Evolutionary conservation across 2,329 filamentous ascomycete genomes (phyloP).

Genomic region (Fusarium acutatum): DNA sequence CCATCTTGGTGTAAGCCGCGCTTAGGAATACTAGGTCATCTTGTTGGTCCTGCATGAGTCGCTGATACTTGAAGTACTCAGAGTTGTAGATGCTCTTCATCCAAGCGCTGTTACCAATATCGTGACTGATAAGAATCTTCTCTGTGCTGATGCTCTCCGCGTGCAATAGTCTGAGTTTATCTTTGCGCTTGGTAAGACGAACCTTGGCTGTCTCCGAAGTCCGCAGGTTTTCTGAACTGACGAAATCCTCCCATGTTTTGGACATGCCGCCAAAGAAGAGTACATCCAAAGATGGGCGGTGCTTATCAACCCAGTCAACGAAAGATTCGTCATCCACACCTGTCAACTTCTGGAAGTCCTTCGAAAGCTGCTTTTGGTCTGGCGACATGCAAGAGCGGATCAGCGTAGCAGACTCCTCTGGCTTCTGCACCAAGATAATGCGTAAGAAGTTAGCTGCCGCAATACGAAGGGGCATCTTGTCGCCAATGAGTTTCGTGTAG

Average conservation of each 20-base stretch:
- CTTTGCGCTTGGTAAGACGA: conserved; percentile 78
- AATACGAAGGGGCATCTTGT: conserved; percentile 71
- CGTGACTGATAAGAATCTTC: conserved; percentile 80
- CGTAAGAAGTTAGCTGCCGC: conserved; percentile 87
- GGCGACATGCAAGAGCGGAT: conserved; percentile 75
- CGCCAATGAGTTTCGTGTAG: conserved; percentile 85
- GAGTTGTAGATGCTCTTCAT: conserved; percentile 94
- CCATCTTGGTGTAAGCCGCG: conserved; percentile 79
- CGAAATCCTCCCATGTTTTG: conserved; percentile 88
- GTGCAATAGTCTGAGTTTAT: conserved; percentile 84
- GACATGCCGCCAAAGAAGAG: conserved; percentile 86
- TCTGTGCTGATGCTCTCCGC: conserved; percentile 73
- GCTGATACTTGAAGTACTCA: conserved; percentile 90
- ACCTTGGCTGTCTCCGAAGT: conserved; percentile 78
- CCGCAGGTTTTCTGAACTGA: conserved; percentile 79
- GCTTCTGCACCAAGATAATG: conserved; percentile 94
- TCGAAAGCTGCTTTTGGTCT: conserved; percentile 75
- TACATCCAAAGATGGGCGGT: conserved; percentile 79
- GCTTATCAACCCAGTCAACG: conserved; percentile 85
- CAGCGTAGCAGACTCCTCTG: conserved; percentile 78
- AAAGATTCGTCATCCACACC: conserved; percentile 92
- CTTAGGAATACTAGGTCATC: conserved; percentile 84
- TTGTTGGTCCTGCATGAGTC: conserved; percentile 89
- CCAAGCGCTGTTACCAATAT: conserved; percentile 88
- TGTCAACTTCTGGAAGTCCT: conserved; percentile 83